Percentiles rank a stretch among this genome's conserved stretches.
Conservation (phyloP, 2,329 filamentous ascomycete genomes). For the Gremmenia infestans region DNA sequence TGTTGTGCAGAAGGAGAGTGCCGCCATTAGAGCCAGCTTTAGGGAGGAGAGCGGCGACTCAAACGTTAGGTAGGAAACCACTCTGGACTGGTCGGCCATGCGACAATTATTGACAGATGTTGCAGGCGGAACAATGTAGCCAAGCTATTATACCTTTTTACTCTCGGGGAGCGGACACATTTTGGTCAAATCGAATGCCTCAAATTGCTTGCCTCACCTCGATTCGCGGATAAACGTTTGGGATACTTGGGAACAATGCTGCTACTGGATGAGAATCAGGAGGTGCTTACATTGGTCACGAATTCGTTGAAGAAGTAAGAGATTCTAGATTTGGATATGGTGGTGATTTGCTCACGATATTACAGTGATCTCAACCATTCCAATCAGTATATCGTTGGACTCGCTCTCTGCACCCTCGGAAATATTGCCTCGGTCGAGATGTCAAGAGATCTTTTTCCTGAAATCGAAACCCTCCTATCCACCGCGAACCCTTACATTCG, state of each 20-base stretch:
- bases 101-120: constrained; percentile 12
- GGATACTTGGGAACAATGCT: constrained; percentile 96
- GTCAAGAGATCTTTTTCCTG: constrained; percentile 93
- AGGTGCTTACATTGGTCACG: constrained; percentile 92
- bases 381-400: constrained; percentile 96
- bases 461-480: constrained; percentile 87
- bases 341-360: constrained; percentile 2
- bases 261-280: constrained; percentile 94
- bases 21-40: constrained; percentile 94
- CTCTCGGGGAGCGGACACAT: constrained; percentile 92
- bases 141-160: constrained; percentile 97
- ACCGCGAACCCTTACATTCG: constrained; percentile 98
- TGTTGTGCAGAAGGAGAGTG: constrained; percentile 98
- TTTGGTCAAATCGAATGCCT: constrained; percentile 99
- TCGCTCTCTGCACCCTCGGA: constrained; percentile 91
- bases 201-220: constrained; percentile 91
- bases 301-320: constrained; percentile 94
- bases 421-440: constrained; percentile 98
- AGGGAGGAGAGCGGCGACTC: constrained; percentile 94
- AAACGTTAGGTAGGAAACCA: constrained; percentile 67
- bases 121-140: constrained; percentile 95
- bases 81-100: not conserved
- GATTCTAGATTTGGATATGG: too few species aligned
- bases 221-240: constrained; percentile 94
- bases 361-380: constrained; percentile 87